phyloP scores from a whole-genome alignment of 1,139 yeast genomes.

The Yarrowia galli region DNA sequence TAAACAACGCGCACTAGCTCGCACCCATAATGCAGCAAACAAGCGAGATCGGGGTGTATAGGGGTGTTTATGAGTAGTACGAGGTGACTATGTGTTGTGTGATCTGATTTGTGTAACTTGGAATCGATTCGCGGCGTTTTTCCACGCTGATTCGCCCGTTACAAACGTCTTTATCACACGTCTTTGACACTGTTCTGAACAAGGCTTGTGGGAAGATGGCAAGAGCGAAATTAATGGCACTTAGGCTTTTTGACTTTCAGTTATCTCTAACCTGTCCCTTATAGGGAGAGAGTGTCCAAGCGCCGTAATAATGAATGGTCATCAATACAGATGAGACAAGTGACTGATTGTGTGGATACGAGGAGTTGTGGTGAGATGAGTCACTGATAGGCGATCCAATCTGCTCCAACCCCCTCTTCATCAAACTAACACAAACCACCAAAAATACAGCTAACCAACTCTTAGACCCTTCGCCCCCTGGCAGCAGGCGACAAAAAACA shows the following conservation, averaged over 20 bases:
- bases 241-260: slow-evolving; percentile 27
- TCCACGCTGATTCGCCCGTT: neutral
- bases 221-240: slow-evolving; percentile 21
- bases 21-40: slow-evolving; percentile 19
- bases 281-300: slow-evolving; percentile 2
- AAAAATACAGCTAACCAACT: too few relatives aligned
- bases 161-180: neutral
- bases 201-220: slow-evolving; percentile 6
- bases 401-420: neutral
- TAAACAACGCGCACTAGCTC: slow-evolving; percentile 14
- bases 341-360: too few relatives aligned
- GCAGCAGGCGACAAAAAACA: neutral
- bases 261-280: slow-evolving; percentile 35
- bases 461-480: too few relatives aligned
- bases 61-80: neutral
- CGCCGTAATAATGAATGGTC: slow-evolving; percentile 17
- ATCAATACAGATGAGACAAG: slow-evolving; percentile 5
- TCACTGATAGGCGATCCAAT: neutral
- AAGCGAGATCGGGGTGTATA: slow-evolving; percentile 8
- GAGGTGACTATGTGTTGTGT: too few relatives aligned
- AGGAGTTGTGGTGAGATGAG: neutral
- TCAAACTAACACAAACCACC: too few relatives aligned
- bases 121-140: neutral
- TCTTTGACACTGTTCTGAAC: neutral
- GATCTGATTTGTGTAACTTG: neutral